Percentiles rank a stretch among this genome's conserved stretches.
Conservation (phyloP, 805 yeast species). For the Nakazawaea siamensis region DNA sequence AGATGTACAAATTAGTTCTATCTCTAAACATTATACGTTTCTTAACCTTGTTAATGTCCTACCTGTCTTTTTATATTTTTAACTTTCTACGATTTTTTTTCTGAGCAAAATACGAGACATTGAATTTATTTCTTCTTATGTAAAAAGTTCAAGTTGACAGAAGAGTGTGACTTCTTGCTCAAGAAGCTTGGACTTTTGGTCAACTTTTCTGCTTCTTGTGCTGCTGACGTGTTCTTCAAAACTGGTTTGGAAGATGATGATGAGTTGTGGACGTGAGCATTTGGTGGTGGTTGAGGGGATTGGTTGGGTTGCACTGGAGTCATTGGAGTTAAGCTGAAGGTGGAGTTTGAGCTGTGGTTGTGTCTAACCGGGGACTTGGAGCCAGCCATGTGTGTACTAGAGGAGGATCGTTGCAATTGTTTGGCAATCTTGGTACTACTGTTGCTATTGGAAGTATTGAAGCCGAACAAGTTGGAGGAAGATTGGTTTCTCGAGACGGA, state of each 20-base stretch:
- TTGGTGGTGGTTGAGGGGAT: conserved; percentile 6
- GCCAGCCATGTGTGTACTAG: no score
- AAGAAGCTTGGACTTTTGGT: conserved; percentile 2
- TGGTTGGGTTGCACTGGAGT: conserved; percentile 5
- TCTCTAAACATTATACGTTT: conserved; percentile 98
- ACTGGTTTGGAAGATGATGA: not conserved
- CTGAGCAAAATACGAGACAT: not conserved
- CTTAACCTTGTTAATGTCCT: no score
- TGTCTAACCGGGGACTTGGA: conserved; percentile 11
- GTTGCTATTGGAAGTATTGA: conserved; percentile 7
- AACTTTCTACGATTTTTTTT: no score
- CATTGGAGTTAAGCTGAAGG: conserved; percentile 7
- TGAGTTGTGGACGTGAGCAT: conserved; percentile 6
- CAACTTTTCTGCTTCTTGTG: not conserved
- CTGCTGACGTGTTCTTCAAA: not conserved
- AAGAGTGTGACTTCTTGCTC: conserved; percentile 8
- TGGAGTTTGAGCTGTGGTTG: not conserved
- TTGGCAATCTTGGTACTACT: conserved; percentile 9
- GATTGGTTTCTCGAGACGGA: conserved; percentile 29
- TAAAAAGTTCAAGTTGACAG: conserved; percentile 22
- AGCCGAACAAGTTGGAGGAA: conserved; percentile 18
- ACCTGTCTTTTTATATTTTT: no score
- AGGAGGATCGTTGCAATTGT: conserved; percentile 1
- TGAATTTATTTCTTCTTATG: conserved; percentile 20
- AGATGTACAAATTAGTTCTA: conserved; percentile 83